Evolutionary conservation across 164 flowering plant genomes (phyloP).

Genomic region (Vitis cinerea): DNA sequence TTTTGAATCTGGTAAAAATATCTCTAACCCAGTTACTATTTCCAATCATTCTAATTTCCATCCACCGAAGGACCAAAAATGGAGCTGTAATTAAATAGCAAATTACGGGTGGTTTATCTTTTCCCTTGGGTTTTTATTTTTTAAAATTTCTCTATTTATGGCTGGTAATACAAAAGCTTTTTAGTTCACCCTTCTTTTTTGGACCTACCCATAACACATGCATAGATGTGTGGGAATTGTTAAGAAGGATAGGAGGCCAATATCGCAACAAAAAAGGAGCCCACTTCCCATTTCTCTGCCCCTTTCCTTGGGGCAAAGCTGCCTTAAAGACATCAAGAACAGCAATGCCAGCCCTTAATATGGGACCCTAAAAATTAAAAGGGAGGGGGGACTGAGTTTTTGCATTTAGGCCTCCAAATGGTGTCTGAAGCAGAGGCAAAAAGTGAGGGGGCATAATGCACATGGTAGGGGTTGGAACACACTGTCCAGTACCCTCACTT

Average conservation of each 20-base stretch:
- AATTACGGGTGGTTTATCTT: no score
- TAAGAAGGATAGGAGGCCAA: neutral
- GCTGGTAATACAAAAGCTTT: no score
- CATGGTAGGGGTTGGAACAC: neutral
- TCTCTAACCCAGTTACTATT: no score
- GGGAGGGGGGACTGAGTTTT: neutral
- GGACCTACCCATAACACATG: neutral
- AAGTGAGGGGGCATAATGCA: slow-evolving; percentile 2
- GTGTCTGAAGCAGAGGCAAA: neutral
- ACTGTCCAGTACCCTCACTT: neutral
- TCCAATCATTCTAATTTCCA: no score
- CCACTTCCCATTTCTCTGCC: neutral
- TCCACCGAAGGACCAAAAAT: no score
- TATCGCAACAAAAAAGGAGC: neutral
- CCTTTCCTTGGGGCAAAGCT: slow-evolving; percentile 1
- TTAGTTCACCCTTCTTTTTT: no score
- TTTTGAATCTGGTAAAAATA: no score
- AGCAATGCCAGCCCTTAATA: neutral
- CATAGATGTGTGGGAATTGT: neutral
- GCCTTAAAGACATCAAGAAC: neutral
- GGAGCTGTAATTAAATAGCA: no score
- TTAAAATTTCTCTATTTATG: no score
- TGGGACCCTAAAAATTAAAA: neutral
- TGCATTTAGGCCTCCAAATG: neutral
- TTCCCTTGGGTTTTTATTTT: no score